Percentiles rank a stretch among this genome's conserved stretches.
Evolutionary conservation across 768 basidiomycete species (phyloP).

Genomic region (Mycena haematopus): DNA sequence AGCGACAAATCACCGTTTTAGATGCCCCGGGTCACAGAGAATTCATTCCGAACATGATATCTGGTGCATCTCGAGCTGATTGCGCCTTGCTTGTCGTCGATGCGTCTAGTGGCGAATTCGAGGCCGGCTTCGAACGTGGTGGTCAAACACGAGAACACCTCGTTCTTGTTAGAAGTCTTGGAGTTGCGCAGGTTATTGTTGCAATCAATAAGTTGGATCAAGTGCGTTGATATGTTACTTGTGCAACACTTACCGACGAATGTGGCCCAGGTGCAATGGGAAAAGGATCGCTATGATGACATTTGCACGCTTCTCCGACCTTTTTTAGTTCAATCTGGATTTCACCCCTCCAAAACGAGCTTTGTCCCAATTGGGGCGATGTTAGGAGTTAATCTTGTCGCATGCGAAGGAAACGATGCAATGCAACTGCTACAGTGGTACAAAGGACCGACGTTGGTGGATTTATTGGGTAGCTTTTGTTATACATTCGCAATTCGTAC

Average conservation of each 20-base stretch:
- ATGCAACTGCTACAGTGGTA: constrained; percentile 75
- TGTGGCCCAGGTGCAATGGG: constrained; percentile 82
- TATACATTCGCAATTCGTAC: background rate
- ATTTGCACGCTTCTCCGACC: constrained; percentile 76
- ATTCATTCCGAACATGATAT: constrained; percentile 99
- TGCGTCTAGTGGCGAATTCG: constrained; percentile 89
- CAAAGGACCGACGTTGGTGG: constrained; percentile 81
- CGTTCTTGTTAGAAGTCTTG: constrained; percentile 88
- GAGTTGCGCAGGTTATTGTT: constrained; percentile 89
- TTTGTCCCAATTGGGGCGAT: constrained; percentile 93
- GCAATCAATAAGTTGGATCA: constrained; percentile 96
- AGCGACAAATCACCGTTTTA: constrained; percentile 87
- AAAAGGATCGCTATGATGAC: constrained; percentile 81
- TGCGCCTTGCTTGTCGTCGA: constrained; percentile 94
- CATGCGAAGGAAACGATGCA: constrained; percentile 53
- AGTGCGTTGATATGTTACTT: constrained; percentile 49
- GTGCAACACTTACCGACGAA: background rate
- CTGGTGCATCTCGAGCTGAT: constrained; percentile 96
- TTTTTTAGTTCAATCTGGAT: constrained; percentile 90
- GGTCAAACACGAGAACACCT: constrained; percentile 97
- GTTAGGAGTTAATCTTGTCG: constrained; percentile 83
- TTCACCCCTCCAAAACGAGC: constrained; percentile 74
- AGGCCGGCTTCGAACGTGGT: constrained; percentile 92
- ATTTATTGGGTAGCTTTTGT: constrained; percentile 69
- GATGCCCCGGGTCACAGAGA: constrained; percentile 98